These are phyloP conservation scores for Dryadomyces quercus-mongolicae DNA, from an alignment of 2,329 filamentous ascomycete species.

Conservation along the genomic window DNA sequence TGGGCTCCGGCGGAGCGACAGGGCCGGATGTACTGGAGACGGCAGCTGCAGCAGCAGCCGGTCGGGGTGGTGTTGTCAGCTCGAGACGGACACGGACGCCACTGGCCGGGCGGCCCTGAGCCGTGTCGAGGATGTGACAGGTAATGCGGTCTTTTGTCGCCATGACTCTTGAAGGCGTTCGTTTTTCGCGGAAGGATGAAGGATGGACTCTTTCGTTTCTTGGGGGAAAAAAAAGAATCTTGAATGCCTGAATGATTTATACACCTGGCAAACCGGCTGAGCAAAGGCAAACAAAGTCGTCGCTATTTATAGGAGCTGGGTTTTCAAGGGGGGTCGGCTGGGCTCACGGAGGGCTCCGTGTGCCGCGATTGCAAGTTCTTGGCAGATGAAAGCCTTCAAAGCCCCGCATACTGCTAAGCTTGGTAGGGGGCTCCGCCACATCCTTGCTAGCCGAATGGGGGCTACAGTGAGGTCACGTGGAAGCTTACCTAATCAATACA, in stretches of 20 bases:
- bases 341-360: background rate
- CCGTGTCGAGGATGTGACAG: slow-evolving; percentile 78
- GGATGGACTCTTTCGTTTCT: too few relatives aligned
- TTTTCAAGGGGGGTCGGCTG: background rate
- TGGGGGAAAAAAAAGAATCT: too few relatives aligned
- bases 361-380: background rate
- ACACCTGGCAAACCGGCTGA: background rate
- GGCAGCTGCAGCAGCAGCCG: slow-evolving; percentile 13
- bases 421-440: background rate
- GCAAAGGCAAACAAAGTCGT: background rate
- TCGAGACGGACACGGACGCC: slow-evolving; percentile 56
- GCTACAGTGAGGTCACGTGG: too few relatives aligned
- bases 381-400: background rate
- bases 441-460: too few relatives aligned
- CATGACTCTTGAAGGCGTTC: background rate
- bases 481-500: too few relatives aligned
- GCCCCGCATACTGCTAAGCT: background rate
- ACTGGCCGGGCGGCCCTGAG: slow-evolving; percentile 55
- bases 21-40: slow-evolving; percentile 18
- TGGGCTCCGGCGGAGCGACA: slow-evolving; percentile 8
- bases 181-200: too few relatives aligned
- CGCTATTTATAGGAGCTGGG: background rate
- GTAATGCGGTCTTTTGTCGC: slow-evolving; percentile 56
- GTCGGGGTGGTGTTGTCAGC: slow-evolving; percentile 17
- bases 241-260: too few relatives aligned